These are phyloP conservation scores for Spongispora temasekensis DNA, from an alignment of 1,284 basidiomycete genomes.

Conservation along the genomic window DNA sequence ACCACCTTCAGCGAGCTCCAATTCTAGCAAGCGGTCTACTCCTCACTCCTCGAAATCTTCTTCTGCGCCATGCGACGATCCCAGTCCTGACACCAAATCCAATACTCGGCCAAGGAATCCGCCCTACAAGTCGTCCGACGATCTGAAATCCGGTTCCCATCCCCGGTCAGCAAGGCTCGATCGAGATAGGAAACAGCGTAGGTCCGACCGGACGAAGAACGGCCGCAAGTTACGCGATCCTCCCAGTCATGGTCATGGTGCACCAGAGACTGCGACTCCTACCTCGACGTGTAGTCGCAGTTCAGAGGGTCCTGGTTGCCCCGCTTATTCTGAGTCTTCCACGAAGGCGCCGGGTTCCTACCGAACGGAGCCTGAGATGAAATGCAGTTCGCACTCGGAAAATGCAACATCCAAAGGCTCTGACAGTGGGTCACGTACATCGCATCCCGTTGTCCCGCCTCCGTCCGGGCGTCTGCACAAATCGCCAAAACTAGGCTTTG, in stretches of 20 bases:
- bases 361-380: constrained; percentile 6
- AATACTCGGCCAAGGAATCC: constrained; percentile 12
- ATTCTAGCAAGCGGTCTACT: constrained; percentile 28
- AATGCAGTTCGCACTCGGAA: constrained; percentile 12
- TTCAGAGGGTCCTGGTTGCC: constrained; percentile 13
- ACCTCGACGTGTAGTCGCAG: constrained; percentile 13
- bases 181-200: constrained; percentile 15
- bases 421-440: constrained; percentile 12
- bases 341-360: constrained; percentile 11
- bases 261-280: constrained; percentile 7
- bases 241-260: constrained; percentile 13
- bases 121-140: constrained; percentile 8
- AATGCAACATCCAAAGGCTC: constrained; percentile 12
- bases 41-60: constrained; percentile 9
- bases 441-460: constrained; percentile 33
- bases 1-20: constrained; percentile 33
- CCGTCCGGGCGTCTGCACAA: constrained; percentile 21
- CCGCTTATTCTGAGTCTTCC: constrained; percentile 15
- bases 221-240: constrained; percentile 20
- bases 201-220: constrained; percentile 19
- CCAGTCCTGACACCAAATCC: constrained; percentile 9
- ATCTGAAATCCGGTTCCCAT: constrained; percentile 16
- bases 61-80: constrained; percentile 15
- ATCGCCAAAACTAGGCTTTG: constrained; percentile 23
- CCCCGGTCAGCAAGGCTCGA: constrained; percentile 12